Base-by-base conservation (phyloP, 208 protist genomes). In the Balamuthia mandrillaris region DNA sequence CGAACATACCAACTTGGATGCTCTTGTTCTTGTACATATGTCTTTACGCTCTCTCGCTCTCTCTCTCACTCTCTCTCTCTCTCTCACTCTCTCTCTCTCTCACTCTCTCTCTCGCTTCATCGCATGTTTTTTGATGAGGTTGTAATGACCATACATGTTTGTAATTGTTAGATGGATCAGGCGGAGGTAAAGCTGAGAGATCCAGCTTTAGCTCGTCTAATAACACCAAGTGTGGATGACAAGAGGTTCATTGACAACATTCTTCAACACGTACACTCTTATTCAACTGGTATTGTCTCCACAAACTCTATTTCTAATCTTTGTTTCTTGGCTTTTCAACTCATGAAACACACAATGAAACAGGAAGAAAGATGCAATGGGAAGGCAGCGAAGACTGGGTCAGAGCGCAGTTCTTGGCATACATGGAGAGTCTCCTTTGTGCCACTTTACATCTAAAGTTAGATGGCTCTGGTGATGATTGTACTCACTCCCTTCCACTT, bases 371-470 rank as follows among this genome's bases (percentile, higher is more conserved):
- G 18, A 79, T 33, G 14, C 45, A 79, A 16, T 79, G 70, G 70
- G 70, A 52, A 37, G 70, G 70, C 14, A 79, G 70, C 70, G 70
- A 79, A 14, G 70, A 79, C 45, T 79, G 70, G 70, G 18, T 79
- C 6, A 27, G 70, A 9, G 70, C 70, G 2, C 45, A 79, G 45
- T 79, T 79, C 35, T 16, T 49, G 70, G 10, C 33, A 18, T 79
- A 79, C 18, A n/a, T 79, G 18, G 70, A 79, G 31, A 42, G 47
- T 21, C 60, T 79, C 70, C 44, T 54, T 60, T 42, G 47, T 3
- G 33, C 70, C 70, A 79, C 70, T n/a, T 42, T 79, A 7, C 7
- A 7, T 41, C 21, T 27, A 12, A 52, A 60, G 2, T 78, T 78
- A 42, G 37, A 42, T n/a, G 37, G 9, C 4, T 42, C 52, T 24